Base-by-base conservation (phyloP, 192 early-diverging fungal genomes). In the Rhizophlyctis rosea region DNA sequence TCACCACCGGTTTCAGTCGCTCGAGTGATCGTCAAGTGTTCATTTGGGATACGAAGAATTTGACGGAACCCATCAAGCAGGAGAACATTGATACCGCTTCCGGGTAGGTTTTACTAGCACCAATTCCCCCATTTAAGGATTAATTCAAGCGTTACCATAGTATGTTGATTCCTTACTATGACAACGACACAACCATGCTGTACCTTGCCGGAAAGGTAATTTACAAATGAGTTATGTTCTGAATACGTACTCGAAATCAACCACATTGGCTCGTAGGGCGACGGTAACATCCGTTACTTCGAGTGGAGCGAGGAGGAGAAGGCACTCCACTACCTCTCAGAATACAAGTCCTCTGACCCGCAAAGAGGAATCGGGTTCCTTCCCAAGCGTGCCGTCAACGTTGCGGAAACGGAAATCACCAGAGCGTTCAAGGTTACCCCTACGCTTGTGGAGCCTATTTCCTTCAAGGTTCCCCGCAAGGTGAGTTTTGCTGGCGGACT, bases 211-310 rank as follows among this genome's bases (percentile, higher is more conserved):
- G 96, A 54, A 98, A 98, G 74, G 94, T 76, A 64, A 9, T 27
- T 63, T 7, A 27, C 44, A n/a, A 9, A 47, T 9, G 44, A 47
- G 9, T n/a, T 9, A 11, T 48, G 21, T 1, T 1, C 27, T 3
- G 9, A 9, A 13, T 47, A 9, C 39, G 39, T n/a, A 13, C 39
- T 47, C 39, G 25, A 30, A 3, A 67, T 47, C 9, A 47, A 47
- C 39, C 39, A 47, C 52, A 25, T 0, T 54, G 52, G 23, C 29
- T 35, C 13, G 0, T 56, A 78, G 66, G 91, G 96, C 65, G 96
- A 99, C 78, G 96, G 94, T 36, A 99, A 94, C 76, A 98, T 99
- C 71, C 89, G 95, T 30, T 98, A 98, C 81, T 99, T 90, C 71
- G 97, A 99, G 81, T 96, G 89, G 70, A 90, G 89, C 57, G 92